phyloP scores from a whole-genome alignment of 495 filamentous ascomycete genomes.

The Amphirosellinia nigrospora region DNA sequence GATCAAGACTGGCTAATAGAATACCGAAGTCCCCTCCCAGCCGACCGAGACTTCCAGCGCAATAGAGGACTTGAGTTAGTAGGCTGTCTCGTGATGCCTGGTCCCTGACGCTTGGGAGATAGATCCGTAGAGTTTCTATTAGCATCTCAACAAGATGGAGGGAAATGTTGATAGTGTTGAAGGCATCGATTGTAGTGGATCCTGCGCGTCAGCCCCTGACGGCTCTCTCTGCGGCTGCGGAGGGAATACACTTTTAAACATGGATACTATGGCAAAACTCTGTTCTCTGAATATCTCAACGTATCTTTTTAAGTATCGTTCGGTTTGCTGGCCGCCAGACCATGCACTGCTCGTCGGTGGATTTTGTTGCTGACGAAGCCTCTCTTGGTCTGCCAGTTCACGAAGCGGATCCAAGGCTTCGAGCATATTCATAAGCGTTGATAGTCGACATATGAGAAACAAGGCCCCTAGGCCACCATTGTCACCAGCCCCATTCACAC shows the following conservation, averaged over 20 bases:
- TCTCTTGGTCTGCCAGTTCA: conserved; percentile 90
- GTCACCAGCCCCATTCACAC: conserved; percentile 47
- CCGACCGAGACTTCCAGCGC: conserved; percentile 88
- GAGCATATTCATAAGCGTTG: conserved; percentile 79
- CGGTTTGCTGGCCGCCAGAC: conserved; percentile 88
- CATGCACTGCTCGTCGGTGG: conserved; percentile 49
- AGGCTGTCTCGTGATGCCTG: conserved; percentile 80
- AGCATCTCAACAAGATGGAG: conserved; percentile 84
- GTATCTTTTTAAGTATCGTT: conserved; percentile 91
- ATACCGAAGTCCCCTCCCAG: conserved; percentile 93
- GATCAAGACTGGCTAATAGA: conserved; percentile 74
- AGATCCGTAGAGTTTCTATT: conserved; percentile 74
- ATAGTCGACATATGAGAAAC: conserved; percentile 85
- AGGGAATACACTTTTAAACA: conserved; percentile 90
- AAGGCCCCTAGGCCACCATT: conserved; percentile 70
- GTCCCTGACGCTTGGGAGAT: conserved; percentile 85
- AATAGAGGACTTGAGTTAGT: conserved; percentile 94
- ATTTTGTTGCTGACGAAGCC: conserved; percentile 48
- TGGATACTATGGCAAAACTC: conserved; percentile 90
- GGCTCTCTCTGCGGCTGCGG: conserved; percentile 43
- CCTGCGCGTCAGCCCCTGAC: conserved; percentile 41
- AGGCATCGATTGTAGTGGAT: conserved; percentile 73
- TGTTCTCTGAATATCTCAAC: conserved; percentile 99
- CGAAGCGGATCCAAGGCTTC: conserved; percentile 84
- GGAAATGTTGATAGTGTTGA: conserved; percentile 84